Evolutionary conservation across 164 flowering plant species (phyloP).

Genomic region (Kingdonia uniflora): DNA sequence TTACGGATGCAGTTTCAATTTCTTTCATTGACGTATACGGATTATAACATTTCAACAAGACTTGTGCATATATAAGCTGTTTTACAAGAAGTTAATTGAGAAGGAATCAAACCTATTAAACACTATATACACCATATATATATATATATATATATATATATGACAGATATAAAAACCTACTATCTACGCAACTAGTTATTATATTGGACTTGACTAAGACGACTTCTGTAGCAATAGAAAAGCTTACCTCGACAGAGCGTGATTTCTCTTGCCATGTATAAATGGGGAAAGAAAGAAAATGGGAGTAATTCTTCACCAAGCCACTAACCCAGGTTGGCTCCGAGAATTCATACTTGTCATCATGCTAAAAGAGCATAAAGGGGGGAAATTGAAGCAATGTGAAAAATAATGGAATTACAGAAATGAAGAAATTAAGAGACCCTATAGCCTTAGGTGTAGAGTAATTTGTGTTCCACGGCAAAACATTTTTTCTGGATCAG

Average conservation of each 20-base stretch:
- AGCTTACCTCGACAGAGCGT: constrained; percentile 79
- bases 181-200: no score
- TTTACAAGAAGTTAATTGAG: no score
- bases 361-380: constrained; percentile 38
- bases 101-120: no score
- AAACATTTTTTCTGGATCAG: constrained; percentile 65
- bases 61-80: no score
- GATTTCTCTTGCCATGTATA: constrained; percentile 98
- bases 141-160: no score
- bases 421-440: neutral
- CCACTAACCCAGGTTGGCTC: constrained; percentile 70
- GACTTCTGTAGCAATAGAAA: no score
- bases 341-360: constrained; percentile 90
- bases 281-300: constrained; percentile 94
- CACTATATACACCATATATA: no score
- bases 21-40: no score
- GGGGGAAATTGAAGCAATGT: neutral
- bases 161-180: no score
- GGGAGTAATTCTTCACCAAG: constrained; percentile 95
- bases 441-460: constrained; percentile 58
- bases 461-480: constrained; percentile 91
- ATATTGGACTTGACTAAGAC: no score
- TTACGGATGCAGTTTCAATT: no score
- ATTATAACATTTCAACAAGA: no score
- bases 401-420: neutral